A percentile compares a stretch with the other conserved stretches of the same genome.
Evolutionary conservation across 208 protist genomes (phyloP).

Genomic region (Acanthamoeba divionensis): DNA sequence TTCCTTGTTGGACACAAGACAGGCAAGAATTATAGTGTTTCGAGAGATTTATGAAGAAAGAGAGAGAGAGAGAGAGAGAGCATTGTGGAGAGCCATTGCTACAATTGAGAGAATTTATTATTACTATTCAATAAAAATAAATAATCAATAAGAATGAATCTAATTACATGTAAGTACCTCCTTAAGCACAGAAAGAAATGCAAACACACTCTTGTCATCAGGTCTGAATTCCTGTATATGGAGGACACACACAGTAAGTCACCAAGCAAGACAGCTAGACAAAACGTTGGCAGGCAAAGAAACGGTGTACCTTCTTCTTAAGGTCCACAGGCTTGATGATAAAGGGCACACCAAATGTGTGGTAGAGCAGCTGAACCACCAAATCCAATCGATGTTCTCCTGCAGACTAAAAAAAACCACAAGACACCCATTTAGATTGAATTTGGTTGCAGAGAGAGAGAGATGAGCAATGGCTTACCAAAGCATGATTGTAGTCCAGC

Average conservation of each 20-base stretch:
- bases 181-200: background rate
- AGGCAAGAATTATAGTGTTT: too few relatives aligned
- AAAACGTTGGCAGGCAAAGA: too few relatives aligned
- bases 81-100: too few relatives aligned
- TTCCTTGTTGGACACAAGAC: too few relatives aligned
- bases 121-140: too few relatives aligned
- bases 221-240: background rate
- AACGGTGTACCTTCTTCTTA: conserved; percentile 40
- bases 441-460: background rate
- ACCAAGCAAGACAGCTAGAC: too few relatives aligned
- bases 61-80: too few relatives aligned
- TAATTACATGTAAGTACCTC: background rate
- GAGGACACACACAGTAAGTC: too few relatives aligned
- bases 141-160: too few relatives aligned
- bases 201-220: background rate
- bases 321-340: background rate
- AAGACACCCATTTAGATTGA: background rate
- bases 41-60: too few relatives aligned
- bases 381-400: background rate
- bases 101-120: too few relatives aligned
- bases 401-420: background rate
- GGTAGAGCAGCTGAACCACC: background rate
- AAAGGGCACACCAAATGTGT: background rate
- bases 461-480: background rate
- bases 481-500: conserved; percentile 1